Conservation (phyloP, 352 stramenopile genomes). For the Phytophthora sansomeana region DNA sequence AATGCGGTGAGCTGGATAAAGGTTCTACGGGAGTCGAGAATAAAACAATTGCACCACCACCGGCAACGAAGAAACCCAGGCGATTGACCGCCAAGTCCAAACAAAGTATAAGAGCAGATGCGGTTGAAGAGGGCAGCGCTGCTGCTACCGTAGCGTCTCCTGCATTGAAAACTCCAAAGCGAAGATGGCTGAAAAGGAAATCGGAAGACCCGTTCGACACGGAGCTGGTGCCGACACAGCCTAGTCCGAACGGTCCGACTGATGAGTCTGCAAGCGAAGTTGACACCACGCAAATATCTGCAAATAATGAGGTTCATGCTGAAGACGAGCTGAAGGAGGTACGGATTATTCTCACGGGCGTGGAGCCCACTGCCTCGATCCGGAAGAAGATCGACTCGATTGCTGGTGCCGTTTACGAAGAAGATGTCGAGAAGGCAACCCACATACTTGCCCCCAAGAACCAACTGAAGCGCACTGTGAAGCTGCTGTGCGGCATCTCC, state of each 20-base stretch:
- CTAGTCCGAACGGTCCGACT: conserved; percentile 22
- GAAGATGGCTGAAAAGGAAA: conserved; percentile 49
- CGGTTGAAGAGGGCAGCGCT: not conserved
- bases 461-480: conserved; percentile 65
- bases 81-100: conserved; percentile 12
- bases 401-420: conserved; percentile 49
- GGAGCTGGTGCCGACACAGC: conserved; percentile 26
- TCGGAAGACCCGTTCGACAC: conserved; percentile 40
- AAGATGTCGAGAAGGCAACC: conserved; percentile 53
- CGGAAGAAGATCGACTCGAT: conserved; percentile 58
- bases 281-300: conserved; percentile 23
- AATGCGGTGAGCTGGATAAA: conserved; percentile 23
- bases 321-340: conserved; percentile 26
- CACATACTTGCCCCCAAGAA: conserved; percentile 57
- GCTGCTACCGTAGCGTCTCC: conserved; percentile 9
- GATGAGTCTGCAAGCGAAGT: conserved; percentile 37
- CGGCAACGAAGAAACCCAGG: conserved; percentile 23
- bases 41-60: not conserved
- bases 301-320: conserved; percentile 27
- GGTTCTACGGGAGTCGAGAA: conserved; percentile 13
- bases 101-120: not conserved
- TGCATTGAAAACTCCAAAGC: conserved; percentile 46
- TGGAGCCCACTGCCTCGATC: conserved; percentile 52
- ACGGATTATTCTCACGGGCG: conserved; percentile 59
- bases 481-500: conserved; percentile 68